A percentile compares a stretch with the other conserved stretches of the same genome.
These are phyloP conservation scores for Talaromyces sp. DNA, from an alignment of 2,329 filamentous ascomycete species.

Conservation along the genomic window DNA sequence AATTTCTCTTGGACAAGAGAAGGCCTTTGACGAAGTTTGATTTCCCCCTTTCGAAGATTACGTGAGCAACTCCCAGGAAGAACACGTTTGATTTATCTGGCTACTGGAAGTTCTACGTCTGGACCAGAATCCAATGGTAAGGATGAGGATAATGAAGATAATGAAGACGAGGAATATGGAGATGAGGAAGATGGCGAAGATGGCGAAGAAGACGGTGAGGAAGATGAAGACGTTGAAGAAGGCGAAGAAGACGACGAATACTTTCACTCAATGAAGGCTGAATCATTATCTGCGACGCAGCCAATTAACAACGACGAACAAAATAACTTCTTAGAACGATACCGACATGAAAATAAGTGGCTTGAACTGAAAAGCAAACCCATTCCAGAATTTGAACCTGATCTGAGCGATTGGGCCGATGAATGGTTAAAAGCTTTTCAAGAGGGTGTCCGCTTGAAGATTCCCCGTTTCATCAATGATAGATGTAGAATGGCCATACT, in stretches of 20 bases:
- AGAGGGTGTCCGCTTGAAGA: not conserved
- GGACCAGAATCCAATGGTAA: not conserved
- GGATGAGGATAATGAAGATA: not conserved
- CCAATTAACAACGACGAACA: not conserved
- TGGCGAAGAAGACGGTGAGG: no score
- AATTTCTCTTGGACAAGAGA: no score
- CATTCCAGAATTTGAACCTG: not conserved
- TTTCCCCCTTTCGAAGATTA: not conserved
- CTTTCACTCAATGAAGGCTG: not conserved
- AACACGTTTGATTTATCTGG: not conserved
- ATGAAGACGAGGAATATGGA: no score
- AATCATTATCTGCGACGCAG: not conserved
- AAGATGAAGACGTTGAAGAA: not conserved
- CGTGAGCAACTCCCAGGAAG: not conserved
- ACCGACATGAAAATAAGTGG: not conserved
- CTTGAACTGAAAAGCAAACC: not conserved
- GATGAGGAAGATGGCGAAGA: no score
- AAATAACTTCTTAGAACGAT: not conserved
- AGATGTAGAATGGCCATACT: not conserved
- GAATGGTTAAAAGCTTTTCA: not conserved
- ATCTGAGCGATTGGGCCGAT: not conserved
- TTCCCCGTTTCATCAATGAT: not conserved
- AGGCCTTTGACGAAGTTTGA: no score
- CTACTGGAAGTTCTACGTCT: not conserved
- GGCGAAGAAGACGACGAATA: not conserved